Conservation (phyloP, 129 eudicot genomes). For the Chrysanthemum seticuspe region DNA sequence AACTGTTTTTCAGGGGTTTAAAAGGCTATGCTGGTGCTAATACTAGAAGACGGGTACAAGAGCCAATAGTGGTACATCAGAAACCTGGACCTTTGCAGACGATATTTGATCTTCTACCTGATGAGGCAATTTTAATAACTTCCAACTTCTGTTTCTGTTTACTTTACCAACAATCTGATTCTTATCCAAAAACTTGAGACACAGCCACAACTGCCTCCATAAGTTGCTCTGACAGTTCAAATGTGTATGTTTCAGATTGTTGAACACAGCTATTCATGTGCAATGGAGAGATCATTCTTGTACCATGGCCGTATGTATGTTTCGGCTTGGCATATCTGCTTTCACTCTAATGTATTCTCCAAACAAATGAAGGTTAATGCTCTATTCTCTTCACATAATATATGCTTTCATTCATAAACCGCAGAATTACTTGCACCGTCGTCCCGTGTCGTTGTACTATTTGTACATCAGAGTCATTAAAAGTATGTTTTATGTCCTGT, state of each 20-base stretch:
- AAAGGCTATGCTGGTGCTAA: constrained; percentile 78
- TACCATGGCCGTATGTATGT: constrained; percentile 98
- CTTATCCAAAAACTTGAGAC: neutral
- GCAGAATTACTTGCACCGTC: neutral
- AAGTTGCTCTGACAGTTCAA: neutral
- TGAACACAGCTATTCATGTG: constrained; percentile 95
- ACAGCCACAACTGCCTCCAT: neutral
- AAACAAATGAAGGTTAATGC: constrained; percentile 87
- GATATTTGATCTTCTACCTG: constrained; percentile 79
- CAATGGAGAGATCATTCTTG: constrained; percentile 95
- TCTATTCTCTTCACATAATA: constrained; percentile 14
- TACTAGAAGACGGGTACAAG: constrained; percentile 62
- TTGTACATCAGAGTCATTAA: too few species aligned
- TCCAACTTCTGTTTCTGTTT: neutral
- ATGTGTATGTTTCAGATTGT: constrained; percentile 55
- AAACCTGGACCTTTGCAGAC: constrained; percentile 95
- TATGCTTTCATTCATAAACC: neutral
- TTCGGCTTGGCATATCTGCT: constrained; percentile 93
- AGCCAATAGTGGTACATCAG: constrained; percentile 83
- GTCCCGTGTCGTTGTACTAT: neutral
- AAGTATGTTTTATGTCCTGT: too few species aligned
- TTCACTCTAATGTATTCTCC: constrained; percentile 91
- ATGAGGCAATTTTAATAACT: constrained; percentile 61
- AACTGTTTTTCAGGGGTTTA: constrained; percentile 50
- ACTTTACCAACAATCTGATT: neutral